These are phyloP conservation scores for Crithidia mellificae DNA, from an alignment of 208 protist species.

Conservation along the genomic window DNA sequence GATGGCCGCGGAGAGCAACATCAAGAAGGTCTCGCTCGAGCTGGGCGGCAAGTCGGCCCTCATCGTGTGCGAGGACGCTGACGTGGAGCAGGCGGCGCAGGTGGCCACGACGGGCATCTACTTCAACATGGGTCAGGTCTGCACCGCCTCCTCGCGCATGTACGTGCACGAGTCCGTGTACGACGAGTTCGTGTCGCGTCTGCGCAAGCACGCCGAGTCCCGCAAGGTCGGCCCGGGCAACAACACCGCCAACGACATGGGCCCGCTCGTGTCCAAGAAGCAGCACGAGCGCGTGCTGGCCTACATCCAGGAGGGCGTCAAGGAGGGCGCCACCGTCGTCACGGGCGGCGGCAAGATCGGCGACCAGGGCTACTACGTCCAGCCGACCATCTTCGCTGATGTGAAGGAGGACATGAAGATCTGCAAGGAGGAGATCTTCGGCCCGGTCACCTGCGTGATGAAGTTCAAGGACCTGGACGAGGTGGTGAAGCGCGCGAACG, in stretches of 20 bases:
- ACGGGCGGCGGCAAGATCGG: constrained; percentile 55
- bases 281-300: constrained; percentile 72
- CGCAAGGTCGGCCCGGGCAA: constrained; percentile 62
- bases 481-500: constrained; percentile 77
- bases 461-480: constrained; percentile 85
- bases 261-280: constrained; percentile 67
- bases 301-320: constrained; percentile 81
- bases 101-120: constrained; percentile 67
- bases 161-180: constrained; percentile 84
- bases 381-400: constrained; percentile 83
- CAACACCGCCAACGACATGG: constrained; percentile 49
- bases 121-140: constrained; percentile 87
- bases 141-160: constrained; percentile 82
- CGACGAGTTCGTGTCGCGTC: constrained; percentile 74
- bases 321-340: constrained; percentile 71
- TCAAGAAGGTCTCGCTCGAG: constrained; percentile 86
- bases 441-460: constrained; percentile 84
- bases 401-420: constrained; percentile 78
- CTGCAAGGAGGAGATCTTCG: constrained; percentile 89
- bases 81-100: constrained; percentile 66
- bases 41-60: constrained; percentile 92
- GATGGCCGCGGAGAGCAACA: constrained; percentile 62
- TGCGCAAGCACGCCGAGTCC: constrained; percentile 53
- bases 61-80: constrained; percentile 85
- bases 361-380: constrained; percentile 80